Base-by-base conservation (phyloP, 768 basidiomycete genomes). In the Boletus reticulatus region DNA sequence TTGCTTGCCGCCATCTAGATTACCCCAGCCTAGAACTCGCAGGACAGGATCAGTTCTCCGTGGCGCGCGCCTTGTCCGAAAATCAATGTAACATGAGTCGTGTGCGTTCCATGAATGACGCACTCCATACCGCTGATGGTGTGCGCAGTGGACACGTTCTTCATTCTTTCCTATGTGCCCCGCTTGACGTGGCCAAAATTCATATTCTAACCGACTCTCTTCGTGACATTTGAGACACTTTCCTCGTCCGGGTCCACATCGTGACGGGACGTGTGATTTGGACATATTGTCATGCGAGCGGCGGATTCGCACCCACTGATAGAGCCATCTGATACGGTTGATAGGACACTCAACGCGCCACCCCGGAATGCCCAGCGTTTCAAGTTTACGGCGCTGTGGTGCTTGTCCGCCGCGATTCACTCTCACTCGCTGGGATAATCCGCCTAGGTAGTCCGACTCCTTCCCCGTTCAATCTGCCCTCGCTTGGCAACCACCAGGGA, bases 291-390 rank as follows among this genome's bases (percentile, higher is more conserved):
- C 57, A 44, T 53, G 44, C 11, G 38, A 36, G 42, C 39, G 49
- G 48, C 38, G 50, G 56, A 60, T 55, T 64, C 62, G 50, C 62
- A 60, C 37, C 36, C 4, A 22, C 45, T 56, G 63, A 63, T 57
- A 61, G 59, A 45, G 43, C 53, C 63, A 65, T 67, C 65, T 67
- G 65, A 66, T 64, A 66, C 65, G 65, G 53, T 48, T 66, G 65
- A 67, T 65, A 67, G 64, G 62, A 52, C 60, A 27, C 48, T 34
- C 44, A 14, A 48, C 32, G 43, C 39, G 29, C 24, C 52, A 49
- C 50, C 53, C 56, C 52, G 31, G 38, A 55, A 56, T 17, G 31
- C 43, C 22, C 57, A 39, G 19, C 57, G 63, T 66, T 65, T 65
- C 63, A 66, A 64, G 63, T 65, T 65, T 64, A 66, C 63, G 63